These are phyloP conservation scores for Glonium stellatum DNA, from an alignment of 495 filamentous ascomycete species.

Conservation along the genomic window DNA sequence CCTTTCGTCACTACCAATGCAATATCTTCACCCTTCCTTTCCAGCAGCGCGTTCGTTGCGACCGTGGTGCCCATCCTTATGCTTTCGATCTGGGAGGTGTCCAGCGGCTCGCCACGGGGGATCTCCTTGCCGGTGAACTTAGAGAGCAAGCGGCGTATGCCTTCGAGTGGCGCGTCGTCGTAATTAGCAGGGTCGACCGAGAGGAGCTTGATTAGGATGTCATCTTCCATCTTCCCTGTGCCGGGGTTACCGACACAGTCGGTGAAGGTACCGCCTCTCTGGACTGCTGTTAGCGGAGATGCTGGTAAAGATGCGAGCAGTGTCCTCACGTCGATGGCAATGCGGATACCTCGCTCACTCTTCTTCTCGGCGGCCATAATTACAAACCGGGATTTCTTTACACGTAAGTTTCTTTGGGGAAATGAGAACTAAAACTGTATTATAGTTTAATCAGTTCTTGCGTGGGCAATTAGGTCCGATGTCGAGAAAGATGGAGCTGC, in stretches of 20 bases:
- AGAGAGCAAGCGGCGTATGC: slow-evolving; percentile 83
- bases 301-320: not conserved
- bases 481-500: no score
- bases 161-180: slow-evolving; percentile 50
- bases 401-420: not conserved
- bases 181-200: slow-evolving; percentile 47
- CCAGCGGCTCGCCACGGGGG: slow-evolving; percentile 71
- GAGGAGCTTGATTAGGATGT: slow-evolving; percentile 46
- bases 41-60: slow-evolving; percentile 58
- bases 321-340: slow-evolving; percentile 36
- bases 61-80: slow-evolving; percentile 47
- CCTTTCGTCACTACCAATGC: slow-evolving; percentile 88
- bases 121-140: slow-evolving; percentile 69
- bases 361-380: slow-evolving; percentile 23
- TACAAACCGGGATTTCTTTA: not conserved
- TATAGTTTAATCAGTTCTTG: no score
- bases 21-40: slow-evolving; percentile 89
- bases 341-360: slow-evolving; percentile 34
- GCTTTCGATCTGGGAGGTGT: slow-evolving; percentile 69
- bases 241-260: slow-evolving; percentile 52
- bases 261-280: slow-evolving; percentile 59
- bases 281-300: slow-evolving; percentile 2
- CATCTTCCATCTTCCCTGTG: slow-evolving; percentile 42
- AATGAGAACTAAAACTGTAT: not conserved
- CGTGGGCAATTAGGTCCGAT: no score